phyloP scores from a whole-genome alignment of 2,329 filamentous ascomycete genomes.

The Balansia obtecta region DNA sequence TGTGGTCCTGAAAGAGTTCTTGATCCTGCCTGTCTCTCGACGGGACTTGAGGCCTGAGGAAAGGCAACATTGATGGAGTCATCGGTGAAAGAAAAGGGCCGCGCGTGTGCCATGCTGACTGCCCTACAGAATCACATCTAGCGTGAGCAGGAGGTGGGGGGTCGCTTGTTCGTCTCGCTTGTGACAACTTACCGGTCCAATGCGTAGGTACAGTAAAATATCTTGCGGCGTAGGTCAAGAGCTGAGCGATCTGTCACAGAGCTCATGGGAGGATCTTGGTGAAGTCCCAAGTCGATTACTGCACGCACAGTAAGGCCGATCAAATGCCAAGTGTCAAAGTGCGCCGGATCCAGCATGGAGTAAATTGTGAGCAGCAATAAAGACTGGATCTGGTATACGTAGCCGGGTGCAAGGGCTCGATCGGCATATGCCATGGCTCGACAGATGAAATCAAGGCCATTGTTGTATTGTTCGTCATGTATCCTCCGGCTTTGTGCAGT shows the following conservation, averaged over 20 bases:
- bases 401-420: slow-evolving; percentile 72
- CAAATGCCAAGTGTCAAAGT: slow-evolving; percentile 90
- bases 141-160: background rate
- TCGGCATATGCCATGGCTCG: slow-evolving; percentile 68
- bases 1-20: slow-evolving; percentile 32
- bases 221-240: slow-evolving; percentile 65
- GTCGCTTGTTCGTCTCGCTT: background rate
- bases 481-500: slow-evolving; percentile 58
- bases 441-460: slow-evolving; percentile 43
- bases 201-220: slow-evolving; percentile 85
- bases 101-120: slow-evolving; percentile 76
- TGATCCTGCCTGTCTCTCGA: slow-evolving; percentile 28
- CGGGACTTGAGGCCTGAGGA: slow-evolving; percentile 40
- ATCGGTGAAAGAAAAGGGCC: slow-evolving; percentile 88
- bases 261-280: slow-evolving; percentile 75
- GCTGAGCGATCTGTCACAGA: slow-evolving; percentile 54
- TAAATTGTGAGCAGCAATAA: slow-evolving; percentile 79
- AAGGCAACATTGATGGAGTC: slow-evolving; percentile 74
- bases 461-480: slow-evolving; percentile 49
- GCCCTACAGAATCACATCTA: slow-evolving; percentile 38
- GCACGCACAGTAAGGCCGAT: slow-evolving; percentile 83
- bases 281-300: slow-evolving; percentile 79
- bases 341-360: slow-evolving; percentile 75
- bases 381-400: slow-evolving; percentile 75
- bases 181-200: slow-evolving; percentile 59